Evolutionary conservation across 2,329 filamentous ascomycete species (phyloP).

Genomic region (Pyrenophora teres): DNA sequence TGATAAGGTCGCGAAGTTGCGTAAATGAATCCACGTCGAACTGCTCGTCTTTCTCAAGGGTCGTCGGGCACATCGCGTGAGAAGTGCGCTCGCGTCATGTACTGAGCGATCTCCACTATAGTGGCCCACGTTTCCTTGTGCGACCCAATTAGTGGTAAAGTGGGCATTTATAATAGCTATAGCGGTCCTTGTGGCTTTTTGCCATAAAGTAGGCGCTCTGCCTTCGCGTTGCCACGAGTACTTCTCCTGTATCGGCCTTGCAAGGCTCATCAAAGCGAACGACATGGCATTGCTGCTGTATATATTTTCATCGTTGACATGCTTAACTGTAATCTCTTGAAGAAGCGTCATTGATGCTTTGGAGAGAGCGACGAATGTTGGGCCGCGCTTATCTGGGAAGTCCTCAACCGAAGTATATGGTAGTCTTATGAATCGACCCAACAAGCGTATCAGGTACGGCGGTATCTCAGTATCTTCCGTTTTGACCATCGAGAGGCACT

Average conservation of each 20-base stretch:
- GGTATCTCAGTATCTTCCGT: slow-evolving; percentile 69
- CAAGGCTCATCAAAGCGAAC: slow-evolving; percentile 68
- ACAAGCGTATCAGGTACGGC: slow-evolving; percentile 68
- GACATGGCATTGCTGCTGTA: slow-evolving; percentile 71
- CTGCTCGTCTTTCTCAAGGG: slow-evolving; percentile 65
- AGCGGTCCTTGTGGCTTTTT: slow-evolving; percentile 72
- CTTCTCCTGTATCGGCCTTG: slow-evolving; percentile 74
- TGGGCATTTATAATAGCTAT: slow-evolving; percentile 69
- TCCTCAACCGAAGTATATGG: slow-evolving; percentile 59
- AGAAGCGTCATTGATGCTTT: slow-evolving; percentile 78
- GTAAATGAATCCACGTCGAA: slow-evolving; percentile 81
- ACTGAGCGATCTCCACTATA: slow-evolving; percentile 43
- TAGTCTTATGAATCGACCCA: slow-evolving; percentile 72
- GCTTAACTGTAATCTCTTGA: slow-evolving; percentile 62
- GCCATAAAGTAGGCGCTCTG: slow-evolving; percentile 76
- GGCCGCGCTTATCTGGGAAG: slow-evolving; percentile 51
- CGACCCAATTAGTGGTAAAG: slow-evolving; percentile 57
- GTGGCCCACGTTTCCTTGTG: slow-evolving; percentile 66
- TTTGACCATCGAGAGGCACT: slow-evolving; percentile 69
- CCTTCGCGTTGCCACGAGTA: slow-evolving; percentile 77
- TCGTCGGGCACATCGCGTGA: slow-evolving; percentile 43
- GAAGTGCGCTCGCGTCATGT: slow-evolving; percentile 46
- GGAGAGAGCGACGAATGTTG: slow-evolving; percentile 88
- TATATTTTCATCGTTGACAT: slow-evolving; percentile 67
- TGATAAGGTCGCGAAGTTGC: slow-evolving; percentile 71